Base-by-base conservation (phyloP, 495 filamentous ascomycete genomes). In the Pyronema omphalodes region DNA sequence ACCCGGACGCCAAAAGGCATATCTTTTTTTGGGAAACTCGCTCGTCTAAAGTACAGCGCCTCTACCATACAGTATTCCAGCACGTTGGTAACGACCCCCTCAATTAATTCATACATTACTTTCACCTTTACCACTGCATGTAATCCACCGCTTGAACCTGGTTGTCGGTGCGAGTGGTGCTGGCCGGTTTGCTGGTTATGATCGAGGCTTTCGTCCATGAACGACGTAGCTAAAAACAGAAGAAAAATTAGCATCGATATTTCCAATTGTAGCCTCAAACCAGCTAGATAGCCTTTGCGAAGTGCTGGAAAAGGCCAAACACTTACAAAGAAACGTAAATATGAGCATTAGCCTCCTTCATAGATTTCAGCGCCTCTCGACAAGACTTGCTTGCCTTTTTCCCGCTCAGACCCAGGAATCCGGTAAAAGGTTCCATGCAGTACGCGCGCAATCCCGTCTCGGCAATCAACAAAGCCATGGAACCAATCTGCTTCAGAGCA, bases 401-500 rank as follows among this genome's bases (percentile, higher is more conserved):
- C 39, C 15, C 39, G 15, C 39, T 41, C 39, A 41, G 11, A 12
- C 39, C 39, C 39, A 41, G 15, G 11, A 17, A 12, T 17, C 11
- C 15, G 11, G 39, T 41, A 17, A 41, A 41, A 12, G 39, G 39
- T 41, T 41, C 39, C 39, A 41, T 41, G 39, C 39, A 41, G 39
- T 12, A 12, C 1, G 39, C 39, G 15, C 39, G 39, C 39, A 41
- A 17, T 12, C 39, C 39, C 39, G 39, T 41, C 15, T 41, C 39
- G 11, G 39, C 39, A 41, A 41, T 41, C 39, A 41, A 41, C 11
- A 41, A 17, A 1, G 15, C 39, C 44, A 47, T 47, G 9, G 12
- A 11, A 1, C 72, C 72, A 23, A 73, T 61, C 37, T 74, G 70
- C 59, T 74, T 76, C 47, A 72, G 60, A 34, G 71, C 70, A 17